These are phyloP conservation scores for Fusarium penzigii DNA, from an alignment of 2,329 filamentous ascomycete genomes.

Conservation along the genomic window DNA sequence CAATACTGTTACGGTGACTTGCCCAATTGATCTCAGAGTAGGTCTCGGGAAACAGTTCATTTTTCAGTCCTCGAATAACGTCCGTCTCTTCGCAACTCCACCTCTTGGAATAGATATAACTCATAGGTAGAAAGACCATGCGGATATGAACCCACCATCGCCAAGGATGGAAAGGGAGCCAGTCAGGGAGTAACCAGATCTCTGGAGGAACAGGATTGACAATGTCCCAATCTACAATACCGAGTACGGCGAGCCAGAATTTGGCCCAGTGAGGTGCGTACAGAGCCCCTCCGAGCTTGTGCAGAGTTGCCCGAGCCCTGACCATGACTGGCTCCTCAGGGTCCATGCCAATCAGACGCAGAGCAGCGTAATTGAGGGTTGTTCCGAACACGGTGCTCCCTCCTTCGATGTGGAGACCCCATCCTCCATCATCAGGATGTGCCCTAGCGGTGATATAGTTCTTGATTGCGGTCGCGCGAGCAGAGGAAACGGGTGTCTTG, in stretches of 20 bases:
- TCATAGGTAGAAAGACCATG: conserved; percentile 93
- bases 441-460: conserved; percentile 89
- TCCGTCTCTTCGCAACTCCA: conserved; percentile 78
- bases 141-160: conserved; percentile 98
- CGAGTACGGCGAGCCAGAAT: conserved; percentile 86
- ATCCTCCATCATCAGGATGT: conserved; percentile 87
- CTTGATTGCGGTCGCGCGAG: conserved; percentile 83
- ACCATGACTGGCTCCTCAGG: conserved; percentile 83
- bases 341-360: conserved; percentile 80
- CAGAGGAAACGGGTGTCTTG: conserved; percentile 78
- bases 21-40: conserved; percentile 78
- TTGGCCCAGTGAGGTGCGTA: conserved; percentile 95
- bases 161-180: conserved; percentile 88
- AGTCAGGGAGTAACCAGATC: conserved; percentile 89
- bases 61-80: conserved; percentile 68
- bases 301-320: conserved; percentile 78
- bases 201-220: conserved; percentile 95
- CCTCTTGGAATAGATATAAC: conserved; percentile 80
- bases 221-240: conserved; percentile 83
- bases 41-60: conserved; percentile 81
- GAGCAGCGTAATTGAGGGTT: conserved; percentile 78
- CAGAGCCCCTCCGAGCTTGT: conserved; percentile 81
- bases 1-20: conserved; percentile 79
- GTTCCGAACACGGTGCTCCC: conserved; percentile 92
- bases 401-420: conserved; percentile 94